These are phyloP conservation scores for Solanum pinnatisectum DNA, from an alignment of 257 asterid genomes.

Conservation along the genomic window DNA sequence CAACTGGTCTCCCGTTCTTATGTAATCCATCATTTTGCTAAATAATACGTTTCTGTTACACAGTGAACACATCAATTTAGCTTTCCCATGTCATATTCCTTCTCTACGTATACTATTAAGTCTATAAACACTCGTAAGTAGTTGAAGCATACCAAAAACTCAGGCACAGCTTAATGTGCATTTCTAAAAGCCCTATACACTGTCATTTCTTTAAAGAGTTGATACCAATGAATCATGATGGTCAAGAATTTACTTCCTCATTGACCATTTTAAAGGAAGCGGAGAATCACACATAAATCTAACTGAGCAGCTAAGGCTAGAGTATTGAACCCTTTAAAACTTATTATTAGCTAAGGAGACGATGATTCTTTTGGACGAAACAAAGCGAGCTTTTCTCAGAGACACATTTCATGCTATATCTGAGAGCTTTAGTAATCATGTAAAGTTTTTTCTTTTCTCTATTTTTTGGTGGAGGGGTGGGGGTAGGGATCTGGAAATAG, in stretches of 20 bases:
- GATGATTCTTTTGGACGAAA: neutral
- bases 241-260: neutral
- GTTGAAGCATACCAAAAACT: neutral
- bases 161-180: neutral
- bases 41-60: neutral
- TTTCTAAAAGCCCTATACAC: neutral
- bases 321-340: neutral
- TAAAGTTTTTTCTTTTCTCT: neutral
- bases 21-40: neutral
- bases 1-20: neutral
- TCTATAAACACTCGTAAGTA: neutral
- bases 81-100: neutral
- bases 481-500: neutral
- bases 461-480: neutral
- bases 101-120: neutral
- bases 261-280: neutral
- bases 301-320: neutral
- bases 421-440: neutral
- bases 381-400: neutral
- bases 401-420: neutral
- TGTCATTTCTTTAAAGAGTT: neutral
- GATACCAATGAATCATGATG: neutral
- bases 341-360: neutral
- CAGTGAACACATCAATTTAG: neutral
- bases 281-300: neutral